Evolutionary conservation across 2,329 filamentous ascomycete species (phyloP).

Genomic region (Colletotrichum costaricense): DNA sequence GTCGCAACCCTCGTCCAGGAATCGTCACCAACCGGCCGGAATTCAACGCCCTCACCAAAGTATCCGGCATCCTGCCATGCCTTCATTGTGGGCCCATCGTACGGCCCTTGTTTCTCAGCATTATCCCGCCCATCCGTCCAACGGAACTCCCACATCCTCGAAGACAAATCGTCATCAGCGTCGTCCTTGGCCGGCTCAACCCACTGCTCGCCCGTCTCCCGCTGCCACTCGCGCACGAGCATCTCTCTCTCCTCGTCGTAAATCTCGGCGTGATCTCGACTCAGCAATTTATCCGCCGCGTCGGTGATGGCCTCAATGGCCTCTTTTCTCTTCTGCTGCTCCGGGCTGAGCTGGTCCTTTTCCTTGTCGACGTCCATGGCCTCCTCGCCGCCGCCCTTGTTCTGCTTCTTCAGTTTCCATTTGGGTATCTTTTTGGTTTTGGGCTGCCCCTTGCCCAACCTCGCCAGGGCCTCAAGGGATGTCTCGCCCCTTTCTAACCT

Average conservation of each 20-base stretch:
- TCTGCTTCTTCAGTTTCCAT: slow-evolving; percentile 78
- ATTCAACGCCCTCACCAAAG: slow-evolving; percentile 90
- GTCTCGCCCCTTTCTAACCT: slow-evolving; percentile 85
- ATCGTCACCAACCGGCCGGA: slow-evolving; percentile 68
- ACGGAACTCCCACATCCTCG: slow-evolving; percentile 84
- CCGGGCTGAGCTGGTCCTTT: slow-evolving; percentile 69
- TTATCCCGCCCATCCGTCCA: slow-evolving; percentile 92
- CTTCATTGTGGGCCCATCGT: slow-evolving; percentile 85
- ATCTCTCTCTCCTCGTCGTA: slow-evolving; percentile 90
- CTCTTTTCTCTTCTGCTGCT: slow-evolving; percentile 75
- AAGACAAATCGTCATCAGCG: slow-evolving; percentile 40
- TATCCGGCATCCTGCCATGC: slow-evolving; percentile 94
- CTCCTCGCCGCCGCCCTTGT: slow-evolving; percentile 59
- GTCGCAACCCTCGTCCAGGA: slow-evolving; percentile 63
- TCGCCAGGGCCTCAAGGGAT: slow-evolving; percentile 85
- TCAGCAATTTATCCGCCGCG: slow-evolving; percentile 87
- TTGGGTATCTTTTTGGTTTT: slow-evolving; percentile 69
- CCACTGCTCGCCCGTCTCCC: slow-evolving; percentile 92
- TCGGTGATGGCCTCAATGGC: slow-evolving; percentile 87
- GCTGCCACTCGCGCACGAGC: slow-evolving; percentile 83
- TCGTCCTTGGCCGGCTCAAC: slow-evolving; percentile 54
- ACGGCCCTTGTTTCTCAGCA: slow-evolving; percentile 85
- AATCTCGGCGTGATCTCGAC: slow-evolving; percentile 86
- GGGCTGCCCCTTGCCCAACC: slow-evolving; percentile 76
- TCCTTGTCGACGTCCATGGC: slow-evolving; percentile 78